Evolutionary conservation across 805 yeast genomes (phyloP), one percentile per base, ranked within the genome.

Genomic region (Wickerhamomyces ciferrii): DNA sequence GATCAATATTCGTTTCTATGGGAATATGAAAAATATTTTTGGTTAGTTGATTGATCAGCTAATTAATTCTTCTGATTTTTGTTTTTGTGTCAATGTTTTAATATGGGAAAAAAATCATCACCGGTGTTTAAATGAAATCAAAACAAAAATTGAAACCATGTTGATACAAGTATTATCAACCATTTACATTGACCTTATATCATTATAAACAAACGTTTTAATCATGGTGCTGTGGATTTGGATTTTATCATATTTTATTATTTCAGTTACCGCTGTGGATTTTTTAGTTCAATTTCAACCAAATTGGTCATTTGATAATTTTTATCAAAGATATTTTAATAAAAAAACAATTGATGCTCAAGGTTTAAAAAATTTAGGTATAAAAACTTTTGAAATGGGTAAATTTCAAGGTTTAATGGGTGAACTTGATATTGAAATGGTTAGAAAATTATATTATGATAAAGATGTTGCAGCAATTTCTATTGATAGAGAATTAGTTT

Each of bases 321-420:
- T 60, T 27, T 46, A 52, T 8, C 21, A 48, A 2, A 47, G 48
- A 8, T 56, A 56, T 37, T 50, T 52, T 48, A 43, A 50, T 5
- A 5, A 21, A 4, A 35, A 15, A 4, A 42, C 41, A 19, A 39
- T 51, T 25, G 45, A 47, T 25, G 44, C 43, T 14, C 52, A 40
- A 8, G 43, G 52, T 5, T 42, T 53, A 11, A 53, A 56, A 2
- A 45, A 45, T 11, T 24, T 50, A 14, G 55, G 54, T 3, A 37
- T 58, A 18, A 50, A 51, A n/a, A 44, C 51, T 19, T 58, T 64
- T 27, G 53, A 55, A 20, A 52, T 71, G 13, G 69, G 69, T 10
- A 46, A 48, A 8, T 66, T 69, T 47, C 60, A 60, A 41, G 68
- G 68, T 7, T 51, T 71, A 29, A 48, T 55, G 29, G 76, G 75